phyloP scores from a whole-genome alignment of 257 asterid species.

The Thymus mandschuricus region DNA sequence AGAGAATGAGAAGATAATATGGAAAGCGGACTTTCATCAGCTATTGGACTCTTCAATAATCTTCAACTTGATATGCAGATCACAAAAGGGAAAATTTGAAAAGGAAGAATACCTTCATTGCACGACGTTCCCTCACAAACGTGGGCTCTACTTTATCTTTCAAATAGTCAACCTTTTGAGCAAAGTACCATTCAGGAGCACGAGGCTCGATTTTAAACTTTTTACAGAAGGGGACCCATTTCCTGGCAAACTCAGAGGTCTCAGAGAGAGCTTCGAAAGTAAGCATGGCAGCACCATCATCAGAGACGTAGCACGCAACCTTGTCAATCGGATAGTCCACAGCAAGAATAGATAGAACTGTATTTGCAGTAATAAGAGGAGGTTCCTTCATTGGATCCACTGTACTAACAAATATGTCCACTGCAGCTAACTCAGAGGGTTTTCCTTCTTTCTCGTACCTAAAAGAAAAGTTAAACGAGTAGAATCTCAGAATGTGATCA shows the following conservation, averaged over 20 bases:
- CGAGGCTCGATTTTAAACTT: slow-evolving; percentile 80
- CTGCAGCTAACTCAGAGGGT: slow-evolving; percentile 59
- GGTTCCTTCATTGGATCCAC: slow-evolving; percentile 94
- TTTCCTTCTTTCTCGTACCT: slow-evolving; percentile 75
- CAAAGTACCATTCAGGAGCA: slow-evolving; percentile 92
- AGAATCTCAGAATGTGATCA: slow-evolving; percentile 14
- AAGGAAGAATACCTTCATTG: slow-evolving; percentile 65
- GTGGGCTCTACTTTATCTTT: slow-evolving; percentile 74
- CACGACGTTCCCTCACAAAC: slow-evolving; percentile 92
- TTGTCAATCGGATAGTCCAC: slow-evolving; percentile 89
- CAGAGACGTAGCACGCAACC: slow-evolving; percentile 88
- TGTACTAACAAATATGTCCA: slow-evolving; percentile 78
- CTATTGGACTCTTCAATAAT: neutral
- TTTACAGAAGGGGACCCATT: slow-evolving; percentile 96
- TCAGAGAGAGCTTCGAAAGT: slow-evolving; percentile 91
- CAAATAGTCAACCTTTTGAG: slow-evolving; percentile 79
- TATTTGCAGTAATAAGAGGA: slow-evolving; percentile 89
- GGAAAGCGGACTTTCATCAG: neutral
- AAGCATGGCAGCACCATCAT: slow-evolving; percentile 94
- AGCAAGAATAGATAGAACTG: slow-evolving; percentile 87
- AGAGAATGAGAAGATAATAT: neutral
- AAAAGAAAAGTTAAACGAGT: slow-evolving; percentile 19
- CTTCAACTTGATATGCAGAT: neutral
- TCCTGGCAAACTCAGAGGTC: slow-evolving; percentile 85
- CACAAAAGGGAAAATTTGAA: neutral